Base-by-base conservation (phyloP, 306 rosid species). In the Dalbergia oliveri region DNA sequence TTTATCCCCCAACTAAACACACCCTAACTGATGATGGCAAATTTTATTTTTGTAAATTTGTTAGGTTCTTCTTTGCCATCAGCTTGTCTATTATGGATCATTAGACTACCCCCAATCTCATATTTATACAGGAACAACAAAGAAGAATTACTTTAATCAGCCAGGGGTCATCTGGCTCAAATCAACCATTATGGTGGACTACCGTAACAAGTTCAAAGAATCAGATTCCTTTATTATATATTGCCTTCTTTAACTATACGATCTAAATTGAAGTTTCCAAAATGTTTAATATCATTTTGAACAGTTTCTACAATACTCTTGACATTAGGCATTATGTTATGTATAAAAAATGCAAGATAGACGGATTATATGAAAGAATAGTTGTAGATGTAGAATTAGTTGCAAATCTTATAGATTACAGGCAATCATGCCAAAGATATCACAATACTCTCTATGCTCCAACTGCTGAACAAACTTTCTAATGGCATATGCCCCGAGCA, bases 31-130 rank as follows among this genome's bases (percentile, higher is more conserved):
- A 83, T 23, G 4, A 71, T 73, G 53, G 19, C 58, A 51, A 59
- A 3, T 69, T 35, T 15, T 3, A 79, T 39, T 44, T 26, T 66
- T 45, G 63, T 34, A 62, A 61, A 41, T 60, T 69, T 79, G 47
- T 41, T 73, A 92, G 94, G 97, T 53, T 87, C 89, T 76, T 87
- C 82, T 82, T 76, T 88, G 33, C 94, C 97, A 11, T 88, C 97
- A 11, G 91, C 94, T 69, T 86, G 79, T 82, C 77, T 87, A 53
- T 74, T 92, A 76, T n/a, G 97, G 97, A 84, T 87, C 50, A 87
- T 86, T 73, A 87, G 94, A 86, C 97, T 93, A 26, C 89, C 93
- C 11, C 84, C 80, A 7, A 76, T 72, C 44, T 66, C 70, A 23
- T 64, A 78, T 78, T 63, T 59, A 68, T 21, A 85, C 72, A 12